Percentiles rank a stretch among this genome's conserved stretches.
Evolutionary conservation across 768 basidiomycete species (phyloP).

Genomic region (Gautieria morchelliformis): DNA sequence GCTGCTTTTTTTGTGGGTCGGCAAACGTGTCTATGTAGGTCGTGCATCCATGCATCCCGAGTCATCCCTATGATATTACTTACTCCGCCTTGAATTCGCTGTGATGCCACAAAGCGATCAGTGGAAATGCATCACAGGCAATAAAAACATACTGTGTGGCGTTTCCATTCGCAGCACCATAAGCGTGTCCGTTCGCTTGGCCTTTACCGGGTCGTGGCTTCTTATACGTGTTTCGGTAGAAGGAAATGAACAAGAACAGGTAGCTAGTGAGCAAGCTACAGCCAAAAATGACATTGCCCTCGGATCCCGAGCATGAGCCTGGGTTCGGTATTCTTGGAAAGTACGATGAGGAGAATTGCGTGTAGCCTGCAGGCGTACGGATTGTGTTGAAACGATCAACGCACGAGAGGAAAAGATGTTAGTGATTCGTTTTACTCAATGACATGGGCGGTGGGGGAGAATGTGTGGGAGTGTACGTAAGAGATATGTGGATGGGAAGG

Average conservation of each 20-base stretch:
- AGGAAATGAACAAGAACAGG: constrained; percentile 92
- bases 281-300: constrained; percentile 81
- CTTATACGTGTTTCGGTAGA: constrained; percentile 81
- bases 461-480: no score
- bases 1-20: no score
- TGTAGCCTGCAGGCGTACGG: constrained; percentile 60
- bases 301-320: constrained; percentile 85
- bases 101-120: background rate
- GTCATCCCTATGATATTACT: background rate
- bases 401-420: no score
- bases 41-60: background rate
- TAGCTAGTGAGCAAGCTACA: no score
- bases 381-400: no score
- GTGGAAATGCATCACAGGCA: background rate
- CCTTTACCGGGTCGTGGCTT: constrained; percentile 31
- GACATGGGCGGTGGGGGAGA: no score
- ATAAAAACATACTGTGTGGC: background rate
- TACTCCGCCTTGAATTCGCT: constrained; percentile 1
- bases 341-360: constrained; percentile 64
- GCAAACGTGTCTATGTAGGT: no score
- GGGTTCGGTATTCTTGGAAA: constrained; percentile 49
- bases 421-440: no score
- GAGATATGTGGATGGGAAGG: background rate
- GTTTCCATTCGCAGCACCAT: background rate
- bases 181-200: no score